Evolutionary conservation across 495 filamentous ascomycete genomes (phyloP).

Genomic region (Aspergillus hancockii): DNA sequence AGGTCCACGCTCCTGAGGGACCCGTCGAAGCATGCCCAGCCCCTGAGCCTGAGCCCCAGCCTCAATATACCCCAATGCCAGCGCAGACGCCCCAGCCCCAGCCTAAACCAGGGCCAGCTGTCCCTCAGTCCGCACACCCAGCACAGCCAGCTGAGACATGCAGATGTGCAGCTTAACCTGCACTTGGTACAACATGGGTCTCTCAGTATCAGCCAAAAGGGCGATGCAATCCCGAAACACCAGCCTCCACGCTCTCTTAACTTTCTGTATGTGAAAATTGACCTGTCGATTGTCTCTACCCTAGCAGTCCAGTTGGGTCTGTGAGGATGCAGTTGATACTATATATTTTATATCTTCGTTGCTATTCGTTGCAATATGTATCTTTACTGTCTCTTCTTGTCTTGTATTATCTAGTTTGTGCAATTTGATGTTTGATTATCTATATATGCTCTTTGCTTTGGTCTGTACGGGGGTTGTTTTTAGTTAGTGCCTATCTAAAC

Average conservation of each 20-base stretch:
- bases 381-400: neutral
- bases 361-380: neutral
- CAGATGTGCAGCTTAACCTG: constrained; percentile 6
- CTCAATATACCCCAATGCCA: constrained; percentile 5
- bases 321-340: neutral
- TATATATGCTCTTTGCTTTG: too few relatives aligned
- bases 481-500: too few relatives aligned
- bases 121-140: neutral
- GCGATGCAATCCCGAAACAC: neutral
- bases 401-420: neutral
- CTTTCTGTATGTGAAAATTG: neutral
- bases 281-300: neutral
- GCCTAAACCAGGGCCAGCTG: neutral
- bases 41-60: constrained; percentile 10
- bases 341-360: neutral
- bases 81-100: constrained; percentile 1
- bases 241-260: neutral
- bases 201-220: neutral
- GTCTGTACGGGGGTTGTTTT: too few relatives aligned
- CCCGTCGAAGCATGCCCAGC: constrained; percentile 11
- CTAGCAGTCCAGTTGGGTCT: neutral
- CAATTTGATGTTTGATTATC: too few relatives aligned
- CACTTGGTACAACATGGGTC: neutral
- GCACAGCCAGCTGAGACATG: constrained; percentile 11
- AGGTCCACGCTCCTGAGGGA: constrained; percentile 17